Conservation (phyloP, 495 filamentous ascomycete genomes). For the Darksidea phi region DNA sequence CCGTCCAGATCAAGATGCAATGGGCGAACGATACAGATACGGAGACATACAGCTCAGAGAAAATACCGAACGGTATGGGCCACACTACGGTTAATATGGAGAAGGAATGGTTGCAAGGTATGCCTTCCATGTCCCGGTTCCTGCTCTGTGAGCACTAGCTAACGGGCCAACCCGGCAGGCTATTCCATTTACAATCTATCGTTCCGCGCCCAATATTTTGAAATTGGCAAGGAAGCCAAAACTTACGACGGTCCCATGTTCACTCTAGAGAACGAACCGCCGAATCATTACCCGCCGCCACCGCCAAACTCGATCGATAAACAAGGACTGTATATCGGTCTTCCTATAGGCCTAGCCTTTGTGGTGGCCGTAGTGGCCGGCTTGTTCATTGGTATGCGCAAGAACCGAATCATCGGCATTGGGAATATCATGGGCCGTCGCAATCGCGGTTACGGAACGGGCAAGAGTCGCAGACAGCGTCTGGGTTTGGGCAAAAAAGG, state of each 20-base stretch:
- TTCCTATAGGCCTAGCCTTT: conserved; percentile 36
- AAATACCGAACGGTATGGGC: conserved; percentile 45
- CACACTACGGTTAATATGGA: conserved; percentile 43
- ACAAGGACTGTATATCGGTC: conserved; percentile 32
- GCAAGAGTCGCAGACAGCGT: conserved; percentile 35
- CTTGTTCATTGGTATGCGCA: conserved; percentile 37
- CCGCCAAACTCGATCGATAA: conserved; percentile 22
- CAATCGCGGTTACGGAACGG: conserved; percentile 26
- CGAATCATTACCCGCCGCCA: conserved; percentile 29
- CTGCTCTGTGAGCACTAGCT: not conserved
- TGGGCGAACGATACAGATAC: conserved; percentile 38
- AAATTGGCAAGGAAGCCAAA: conserved; percentile 11
- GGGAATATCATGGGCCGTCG: conserved; percentile 37
- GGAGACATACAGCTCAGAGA: conserved; percentile 45
- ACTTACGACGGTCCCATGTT: conserved; percentile 29
- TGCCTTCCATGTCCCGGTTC: not conserved
- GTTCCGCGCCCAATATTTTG: conserved; percentile 25
- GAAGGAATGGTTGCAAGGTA: conserved; percentile 45
- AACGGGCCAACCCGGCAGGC: conserved; percentile 1
- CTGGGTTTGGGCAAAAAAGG: conserved; percentile 38
- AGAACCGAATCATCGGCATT: conserved; percentile 37
- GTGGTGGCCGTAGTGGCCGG: conserved; percentile 30
- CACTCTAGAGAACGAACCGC: conserved; percentile 28
- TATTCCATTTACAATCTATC: conserved; percentile 34
- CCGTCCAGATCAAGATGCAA: conserved; percentile 46